Base-by-base conservation (phyloP, 306 rosid species). In the Pyrus betulifolia region DNA sequence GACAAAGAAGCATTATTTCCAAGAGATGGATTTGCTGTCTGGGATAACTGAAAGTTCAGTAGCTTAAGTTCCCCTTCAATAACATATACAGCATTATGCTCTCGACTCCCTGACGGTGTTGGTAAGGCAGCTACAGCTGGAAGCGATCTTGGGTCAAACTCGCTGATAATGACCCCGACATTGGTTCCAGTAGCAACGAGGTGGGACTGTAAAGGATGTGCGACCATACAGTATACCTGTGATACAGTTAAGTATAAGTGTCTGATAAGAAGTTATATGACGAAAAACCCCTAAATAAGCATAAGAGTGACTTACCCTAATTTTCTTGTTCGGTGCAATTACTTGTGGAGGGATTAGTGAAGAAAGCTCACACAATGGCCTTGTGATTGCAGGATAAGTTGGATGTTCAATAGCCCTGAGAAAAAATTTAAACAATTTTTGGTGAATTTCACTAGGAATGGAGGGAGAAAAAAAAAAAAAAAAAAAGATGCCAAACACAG, bases 161-260 rank as follows among this genome's bases (percentile, higher is more conserved):
- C 99, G 27, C 98, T 85, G 82, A 96, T 85, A 44, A 96, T 88
- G 81, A 96, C 92, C 83, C 99, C 99, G 72, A 91, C 85, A 82
- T 92, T 96, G 90, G 98, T 91, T 82, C 99, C 99, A 82, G 89
- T 87, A 82, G 99, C 99, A 82, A 96, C 99, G 79, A 96, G 91
- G 84, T 96, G 99, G 60, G 99, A 97, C 80, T 92, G 99, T 87
- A 92, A 80, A 78, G 96, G 76, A 84, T 96, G 99, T 46, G 96
- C 93, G 35, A 86, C 90, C 99, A 96, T 96, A 80, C 99, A 96
- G 79, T 91, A 92, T 60, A 96, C 99, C 99, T 96, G 89, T 81
- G 77, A 79, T 63, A 49, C 55, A 49, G 8, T 49, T 5, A 6
- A 4, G 59, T 30, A 25, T 59, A 60, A 60, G 45, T 4, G 11